Base-by-base conservation (phyloP, 768 basidiomycete species). In the Auricularia cornea region DNA sequence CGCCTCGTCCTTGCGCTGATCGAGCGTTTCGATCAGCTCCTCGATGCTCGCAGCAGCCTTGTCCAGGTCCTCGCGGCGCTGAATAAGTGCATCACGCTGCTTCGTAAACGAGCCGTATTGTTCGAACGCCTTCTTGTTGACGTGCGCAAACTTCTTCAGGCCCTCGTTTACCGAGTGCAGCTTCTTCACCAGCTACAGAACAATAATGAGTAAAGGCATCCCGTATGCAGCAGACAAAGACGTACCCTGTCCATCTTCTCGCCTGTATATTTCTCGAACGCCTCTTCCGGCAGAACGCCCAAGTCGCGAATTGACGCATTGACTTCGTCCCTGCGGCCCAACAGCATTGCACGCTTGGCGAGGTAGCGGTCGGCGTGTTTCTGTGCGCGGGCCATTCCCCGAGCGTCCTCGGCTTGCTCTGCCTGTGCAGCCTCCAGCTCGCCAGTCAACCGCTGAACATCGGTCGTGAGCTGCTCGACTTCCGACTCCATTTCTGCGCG, bases 121-220 rank as follows among this genome's bases (percentile, higher is more conserved):
- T 73, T 99, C 97, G 71, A 96, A 96, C 1, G 96, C 97, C 71
- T 98, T 98, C 81, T 99, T 99, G 80, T 99, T 99, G 66, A 98
- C 96, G 71, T 98, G 94, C 0, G 94, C 92, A 70, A 95, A 99
- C 73, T 94, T 96, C 74, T 97, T 96, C 68, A 99, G 78, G 30
- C 86, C 84, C 70, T 98, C 95, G 70, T 98, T 97, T 65, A 94
- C 88, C 16, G 82, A 80, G 68, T 96, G 94, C n/a, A 99, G 81
- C 67, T 90, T 90, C 76, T 94, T 96, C 70, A 95, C 85, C 54
- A 99, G 81, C 96, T 99, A 69, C 23, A 65, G 60, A n/a, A n/a
- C n/a, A n/a, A n/a, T n/a, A n/a, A n/a, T n/a, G n/a, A n/a, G n/a
- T n/a, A n/a, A n/a, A n/a, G n/a, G n/a, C 12, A 10, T 18, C 26